These are phyloP conservation scores for Globisporangium perplexum DNA, from an alignment of 352 stramenopile species.

Conservation along the genomic window DNA sequence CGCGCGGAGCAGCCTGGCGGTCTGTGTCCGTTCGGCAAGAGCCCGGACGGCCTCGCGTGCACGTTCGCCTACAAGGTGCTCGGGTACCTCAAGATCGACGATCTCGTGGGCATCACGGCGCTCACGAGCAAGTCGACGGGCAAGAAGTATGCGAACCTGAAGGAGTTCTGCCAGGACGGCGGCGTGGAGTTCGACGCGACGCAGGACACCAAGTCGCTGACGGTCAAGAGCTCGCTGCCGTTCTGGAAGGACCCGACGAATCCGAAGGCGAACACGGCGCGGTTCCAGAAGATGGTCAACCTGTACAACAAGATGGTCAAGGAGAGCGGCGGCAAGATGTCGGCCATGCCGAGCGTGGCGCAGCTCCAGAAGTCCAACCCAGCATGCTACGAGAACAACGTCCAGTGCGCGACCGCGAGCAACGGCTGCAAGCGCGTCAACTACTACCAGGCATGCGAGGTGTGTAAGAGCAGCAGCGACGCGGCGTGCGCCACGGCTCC, in stretches of 20 bases:
- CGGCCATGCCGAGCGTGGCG: constrained; percentile 32
- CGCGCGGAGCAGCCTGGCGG: constrained; percentile 18
- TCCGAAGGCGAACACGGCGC: constrained; percentile 33
- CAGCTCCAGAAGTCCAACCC: constrained; percentile 44
- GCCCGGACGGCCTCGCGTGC: constrained; percentile 43
- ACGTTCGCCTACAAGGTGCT: constrained; percentile 57
- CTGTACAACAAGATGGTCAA: constrained; percentile 47
- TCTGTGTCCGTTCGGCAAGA: constrained; percentile 32
- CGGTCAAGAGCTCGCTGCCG: constrained; percentile 30
- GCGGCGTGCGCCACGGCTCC: constrained; percentile 31
- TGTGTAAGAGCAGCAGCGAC: constrained; percentile 25
- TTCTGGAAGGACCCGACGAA: constrained; percentile 61
- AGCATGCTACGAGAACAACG: constrained; percentile 64
- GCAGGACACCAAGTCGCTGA: constrained; percentile 24
- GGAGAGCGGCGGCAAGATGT: constrained; percentile 32
- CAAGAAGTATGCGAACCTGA: constrained; percentile 25
- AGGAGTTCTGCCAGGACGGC: constrained; percentile 41
- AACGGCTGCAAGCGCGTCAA: constrained; percentile 51
- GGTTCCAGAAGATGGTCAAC: constrained; percentile 42
- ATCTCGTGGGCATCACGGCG: constrained; percentile 53
- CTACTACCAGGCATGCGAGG: constrained; percentile 57
- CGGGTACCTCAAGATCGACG: constrained; percentile 48
- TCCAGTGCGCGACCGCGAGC: constrained; percentile 28
- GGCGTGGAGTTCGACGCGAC: constrained; percentile 42
- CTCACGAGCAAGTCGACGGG: constrained; percentile 19